phyloP scores from a whole-genome alignment of 2,329 filamentous ascomycete species.

The Waltergamsia citrina region DNA sequence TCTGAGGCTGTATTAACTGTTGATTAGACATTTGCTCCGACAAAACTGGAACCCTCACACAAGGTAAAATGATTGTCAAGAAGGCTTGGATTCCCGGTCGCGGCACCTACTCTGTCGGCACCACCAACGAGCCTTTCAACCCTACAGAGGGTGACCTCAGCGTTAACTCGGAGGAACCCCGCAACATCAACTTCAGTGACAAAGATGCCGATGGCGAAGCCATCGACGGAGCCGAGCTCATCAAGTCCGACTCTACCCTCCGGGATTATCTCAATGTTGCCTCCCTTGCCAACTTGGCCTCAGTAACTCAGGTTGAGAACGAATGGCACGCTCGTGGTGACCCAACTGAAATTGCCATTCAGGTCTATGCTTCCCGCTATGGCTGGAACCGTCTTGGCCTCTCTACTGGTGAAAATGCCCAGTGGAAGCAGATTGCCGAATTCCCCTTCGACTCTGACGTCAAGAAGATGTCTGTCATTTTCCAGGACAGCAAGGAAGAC shows the following conservation, averaged over 20 bases:
- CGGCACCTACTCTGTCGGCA: conserved; percentile 34
- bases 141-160: conserved; percentile 40
- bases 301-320: conserved; percentile 42
- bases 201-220: conserved; percentile 16
- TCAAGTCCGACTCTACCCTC: conserved; percentile 36
- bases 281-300: conserved; percentile 56
- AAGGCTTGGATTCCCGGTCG: conserved; percentile 41
- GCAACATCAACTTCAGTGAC: conserved; percentile 26
- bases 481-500: conserved; percentile 18
- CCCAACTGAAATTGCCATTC: conserved; percentile 47
- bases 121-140: conserved; percentile 46
- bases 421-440: conserved; percentile 34
- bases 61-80: conserved; percentile 43
- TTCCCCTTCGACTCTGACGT: conserved; percentile 49
- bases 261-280: conserved; percentile 52
- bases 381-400: conserved; percentile 24
- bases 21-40: conserved; percentile 42
- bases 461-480: conserved; percentile 50
- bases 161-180: conserved; percentile 24
- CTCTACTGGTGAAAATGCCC: conserved; percentile 10
- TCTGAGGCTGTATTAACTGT: neutral
- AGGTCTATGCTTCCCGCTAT: conserved; percentile 47
- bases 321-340: conserved; percentile 57
- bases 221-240: conserved; percentile 16
- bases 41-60: conserved; percentile 46